A percentile compares a stretch with the other conserved stretches of the same genome.
phyloP scores from a whole-genome alignment of 2,329 filamentous ascomycete genomes.

The Beauveria scarabaeidicola region DNA sequence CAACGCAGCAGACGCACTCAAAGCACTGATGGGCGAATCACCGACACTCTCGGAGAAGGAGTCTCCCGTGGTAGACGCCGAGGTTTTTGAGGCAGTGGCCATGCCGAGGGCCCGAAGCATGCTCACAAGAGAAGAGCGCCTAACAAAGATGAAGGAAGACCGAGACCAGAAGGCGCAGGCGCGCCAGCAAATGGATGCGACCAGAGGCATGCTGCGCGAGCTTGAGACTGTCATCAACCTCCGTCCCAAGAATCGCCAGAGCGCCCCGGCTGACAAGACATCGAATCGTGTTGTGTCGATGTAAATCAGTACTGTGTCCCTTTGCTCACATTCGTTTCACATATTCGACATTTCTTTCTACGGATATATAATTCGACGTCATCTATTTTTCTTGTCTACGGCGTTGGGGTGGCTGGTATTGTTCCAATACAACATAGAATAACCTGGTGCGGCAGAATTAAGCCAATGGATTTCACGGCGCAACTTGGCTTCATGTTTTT shows the following conservation, averaged over 20 bases:
- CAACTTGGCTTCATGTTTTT: neutral
- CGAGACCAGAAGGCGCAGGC: constrained; percentile 63
- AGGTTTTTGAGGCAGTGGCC: constrained; percentile 88
- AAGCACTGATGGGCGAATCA: constrained; percentile 66
- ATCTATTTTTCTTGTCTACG: neutral
- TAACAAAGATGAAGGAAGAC: constrained; percentile 82
- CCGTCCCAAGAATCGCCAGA: constrained; percentile 32
- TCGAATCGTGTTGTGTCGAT: constrained; percentile 34
- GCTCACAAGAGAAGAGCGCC: constrained; percentile 77
- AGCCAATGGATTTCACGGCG: constrained; percentile 1
- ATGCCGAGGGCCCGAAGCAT: constrained; percentile 58
- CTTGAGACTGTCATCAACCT: constrained; percentile 77
- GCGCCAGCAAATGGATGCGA: constrained; percentile 70
- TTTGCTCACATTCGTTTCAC: neutral
- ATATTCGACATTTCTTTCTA: constrained; percentile 3
- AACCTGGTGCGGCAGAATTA: neutral
- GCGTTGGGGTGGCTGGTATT: neutral
- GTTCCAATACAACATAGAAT: constrained; percentile 1
- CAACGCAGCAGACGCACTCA: constrained; percentile 54
- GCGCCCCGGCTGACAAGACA: constrained; percentile 23
- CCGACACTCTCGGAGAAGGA: constrained; percentile 43
- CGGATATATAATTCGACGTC: neutral
- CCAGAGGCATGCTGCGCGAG: constrained; percentile 83
- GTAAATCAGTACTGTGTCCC: constrained; percentile 21
- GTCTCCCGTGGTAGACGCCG: constrained; percentile 57